phyloP scores from a whole-genome alignment of 352 stramenopile genomes.

The Globisporangium canariense region DNA sequence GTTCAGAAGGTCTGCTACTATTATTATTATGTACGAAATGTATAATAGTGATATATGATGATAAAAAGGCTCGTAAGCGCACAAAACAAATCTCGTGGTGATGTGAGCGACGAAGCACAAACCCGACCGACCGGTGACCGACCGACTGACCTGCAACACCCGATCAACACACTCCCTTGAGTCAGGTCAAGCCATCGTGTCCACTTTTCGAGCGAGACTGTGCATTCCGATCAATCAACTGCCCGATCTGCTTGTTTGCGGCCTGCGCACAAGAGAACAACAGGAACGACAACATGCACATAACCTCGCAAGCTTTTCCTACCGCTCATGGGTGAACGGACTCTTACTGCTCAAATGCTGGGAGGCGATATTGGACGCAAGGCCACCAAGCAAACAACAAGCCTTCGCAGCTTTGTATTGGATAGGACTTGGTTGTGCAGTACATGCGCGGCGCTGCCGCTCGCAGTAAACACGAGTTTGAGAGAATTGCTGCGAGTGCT shows the following conservation, averaged over 20 bases:
- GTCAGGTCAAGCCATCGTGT: slow-evolving; percentile 4
- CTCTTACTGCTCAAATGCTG: too few species aligned
- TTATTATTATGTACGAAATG: too few species aligned
- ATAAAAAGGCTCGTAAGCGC: neutral
- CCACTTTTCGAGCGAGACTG: neutral
- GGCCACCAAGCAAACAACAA: too few species aligned
- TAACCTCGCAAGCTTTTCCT: neutral
- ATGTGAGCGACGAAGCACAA: neutral
- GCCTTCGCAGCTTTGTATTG: too few species aligned
- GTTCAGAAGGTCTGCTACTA: too few species aligned
- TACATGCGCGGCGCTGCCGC: too few species aligned
- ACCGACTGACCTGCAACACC: neutral
- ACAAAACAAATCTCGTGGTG: neutral
- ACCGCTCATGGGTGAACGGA: too few species aligned
- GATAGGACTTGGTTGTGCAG: too few species aligned
- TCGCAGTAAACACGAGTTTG: too few species aligned
- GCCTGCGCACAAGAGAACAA: neutral
- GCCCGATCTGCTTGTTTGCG: neutral
- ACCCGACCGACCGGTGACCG: neutral
- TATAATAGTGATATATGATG: too few species aligned
- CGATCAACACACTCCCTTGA: neutral
- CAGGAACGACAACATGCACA: neutral
- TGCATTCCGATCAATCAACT: neutral
- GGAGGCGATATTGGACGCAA: too few species aligned
- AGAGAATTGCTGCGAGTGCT: too few species aligned